These are phyloP conservation scores for Stagonosporopsis vannaccii DNA, from an alignment of 2,329 filamentous ascomycete species.

Conservation along the genomic window DNA sequence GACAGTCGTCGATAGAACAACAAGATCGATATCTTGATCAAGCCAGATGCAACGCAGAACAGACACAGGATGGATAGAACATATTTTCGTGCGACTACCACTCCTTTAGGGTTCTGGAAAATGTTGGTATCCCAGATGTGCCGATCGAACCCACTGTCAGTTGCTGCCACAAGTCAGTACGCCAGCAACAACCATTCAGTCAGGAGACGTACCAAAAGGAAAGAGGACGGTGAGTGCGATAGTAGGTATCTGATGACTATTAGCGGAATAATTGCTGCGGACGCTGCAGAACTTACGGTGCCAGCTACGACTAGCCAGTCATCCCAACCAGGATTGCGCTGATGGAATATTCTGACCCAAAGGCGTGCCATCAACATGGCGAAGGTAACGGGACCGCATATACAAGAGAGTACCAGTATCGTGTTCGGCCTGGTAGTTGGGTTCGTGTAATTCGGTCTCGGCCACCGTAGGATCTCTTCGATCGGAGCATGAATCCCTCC, in stretches of 20 bases:
- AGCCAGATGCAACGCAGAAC: slow-evolving; percentile 38
- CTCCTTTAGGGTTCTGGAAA: slow-evolving; percentile 12
- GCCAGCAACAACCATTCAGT: too few species aligned
- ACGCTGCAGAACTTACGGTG: slow-evolving; percentile 23
- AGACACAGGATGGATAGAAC: slow-evolving; percentile 35
- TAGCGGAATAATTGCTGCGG: too few species aligned
- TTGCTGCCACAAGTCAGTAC: slow-evolving; percentile 26
- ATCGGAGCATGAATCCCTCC: slow-evolving; percentile 40
- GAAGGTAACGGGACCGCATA: slow-evolving; percentile 34
- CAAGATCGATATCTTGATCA: slow-evolving; percentile 46
- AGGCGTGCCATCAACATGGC: slow-evolving; percentile 34
- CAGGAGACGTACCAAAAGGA: slow-evolving; percentile 26
- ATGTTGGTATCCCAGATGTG: slow-evolving; percentile 40
- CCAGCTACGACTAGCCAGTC: slow-evolving; percentile 42
- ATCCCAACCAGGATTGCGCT: slow-evolving; percentile 36
- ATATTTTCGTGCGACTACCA: slow-evolving; percentile 35
- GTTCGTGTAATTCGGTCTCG: slow-evolving; percentile 33
- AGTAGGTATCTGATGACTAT: slow-evolving; percentile 21
- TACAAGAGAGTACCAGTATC: slow-evolving; percentile 25
- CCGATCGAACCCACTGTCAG: slow-evolving; percentile 28
- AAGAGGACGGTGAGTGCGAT: slow-evolving; percentile 31
- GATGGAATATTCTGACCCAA: slow-evolving; percentile 39
- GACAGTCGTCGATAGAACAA: slow-evolving; percentile 42
- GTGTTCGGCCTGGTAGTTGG: slow-evolving; percentile 32
- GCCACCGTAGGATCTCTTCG: slow-evolving; percentile 36